A percentile compares a stretch with the other conserved stretches of the same genome.
phyloP scores from a whole-genome alignment of 2,329 filamentous ascomycete species.

The Monilinia aucupariae region DNA sequence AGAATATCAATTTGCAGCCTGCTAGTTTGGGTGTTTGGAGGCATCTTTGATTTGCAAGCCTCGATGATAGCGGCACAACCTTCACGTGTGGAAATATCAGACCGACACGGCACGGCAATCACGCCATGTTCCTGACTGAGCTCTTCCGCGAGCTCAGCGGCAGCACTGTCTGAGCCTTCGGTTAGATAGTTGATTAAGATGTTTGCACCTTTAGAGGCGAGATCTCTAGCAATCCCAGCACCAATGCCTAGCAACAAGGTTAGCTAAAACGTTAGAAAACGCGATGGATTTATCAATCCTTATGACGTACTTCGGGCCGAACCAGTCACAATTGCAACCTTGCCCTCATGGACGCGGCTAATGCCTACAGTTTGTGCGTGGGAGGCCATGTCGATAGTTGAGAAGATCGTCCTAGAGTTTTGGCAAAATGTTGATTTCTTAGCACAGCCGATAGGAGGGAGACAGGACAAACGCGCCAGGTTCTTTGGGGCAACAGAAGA shows the following conservation, averaged over 20 bases:
- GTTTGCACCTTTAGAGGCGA: slow-evolving; percentile 59
- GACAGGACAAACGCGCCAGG: neutral
- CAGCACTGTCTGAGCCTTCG: slow-evolving; percentile 47
- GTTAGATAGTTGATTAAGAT: slow-evolving; percentile 61
- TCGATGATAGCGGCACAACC: slow-evolving; percentile 55
- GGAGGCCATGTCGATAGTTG: neutral
- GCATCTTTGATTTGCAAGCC: slow-evolving; percentile 39
- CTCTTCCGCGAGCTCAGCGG: slow-evolving; percentile 47
- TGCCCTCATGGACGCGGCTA: slow-evolving; percentile 48
- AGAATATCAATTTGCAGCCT: slow-evolving; percentile 69
- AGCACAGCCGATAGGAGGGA: neutral
- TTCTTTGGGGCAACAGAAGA: neutral
- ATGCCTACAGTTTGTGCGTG: neutral
- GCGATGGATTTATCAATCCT: neutral
- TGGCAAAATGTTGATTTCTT: neutral
- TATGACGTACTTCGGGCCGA: slow-evolving; percentile 59
- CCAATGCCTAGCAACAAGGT: slow-evolving; percentile 59
- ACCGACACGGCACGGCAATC: slow-evolving; percentile 57
- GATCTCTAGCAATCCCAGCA: slow-evolving; percentile 52
- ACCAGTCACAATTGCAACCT: slow-evolving; percentile 71
- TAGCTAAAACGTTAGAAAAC: neutral
- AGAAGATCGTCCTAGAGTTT: neutral
- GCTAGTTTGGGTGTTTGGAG: slow-evolving; percentile 37
- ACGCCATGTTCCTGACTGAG: slow-evolving; percentile 53
- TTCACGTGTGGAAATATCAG: slow-evolving; percentile 58